Evolutionary conservation across 2,329 filamentous ascomycete genomes (phyloP).

Genomic region (Talaromyces funiculosus): DNA sequence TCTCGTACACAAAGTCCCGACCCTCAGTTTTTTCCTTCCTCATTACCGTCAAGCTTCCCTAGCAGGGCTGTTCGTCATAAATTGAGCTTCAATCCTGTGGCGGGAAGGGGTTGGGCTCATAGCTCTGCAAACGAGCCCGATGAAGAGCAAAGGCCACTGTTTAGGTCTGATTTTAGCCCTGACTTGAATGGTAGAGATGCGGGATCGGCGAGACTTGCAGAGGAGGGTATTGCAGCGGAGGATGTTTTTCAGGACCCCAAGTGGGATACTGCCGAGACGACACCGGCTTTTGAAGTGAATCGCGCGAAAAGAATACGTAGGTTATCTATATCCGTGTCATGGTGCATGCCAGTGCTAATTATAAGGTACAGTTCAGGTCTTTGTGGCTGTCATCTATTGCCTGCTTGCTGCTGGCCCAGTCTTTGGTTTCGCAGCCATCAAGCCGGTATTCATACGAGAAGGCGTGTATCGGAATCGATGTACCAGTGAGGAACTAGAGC

Average conservation of each 20-base stretch:
- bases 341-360: background rate
- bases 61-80: conserved; percentile 22
- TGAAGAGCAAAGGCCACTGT: conserved; percentile 24
- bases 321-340: background rate
- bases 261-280: conserved; percentile 24
- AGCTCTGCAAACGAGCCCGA: conserved; percentile 23
- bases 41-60: conserved; percentile 31
- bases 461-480: conserved; percentile 66
- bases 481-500: conserved; percentile 46
- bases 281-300: conserved; percentile 50
- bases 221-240: conserved; percentile 12
- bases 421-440: conserved; percentile 80
- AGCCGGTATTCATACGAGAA: conserved; percentile 69
- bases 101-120: conserved; percentile 34
- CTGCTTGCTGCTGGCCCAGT: conserved; percentile 72
- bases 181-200: conserved; percentile 14
- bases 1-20: background rate
- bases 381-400: conserved; percentile 63
- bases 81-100: conserved; percentile 41
- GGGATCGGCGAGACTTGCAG: conserved; percentile 15
- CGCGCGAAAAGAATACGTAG: conserved; percentile 47
- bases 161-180: conserved; percentile 18
- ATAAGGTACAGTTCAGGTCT: conserved; percentile 59
- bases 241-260: conserved; percentile 16
- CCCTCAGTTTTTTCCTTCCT: conserved; percentile 29